Base-by-base conservation (phyloP, 768 basidiomycete genomes). In the Agaricus subrufescens region DNA sequence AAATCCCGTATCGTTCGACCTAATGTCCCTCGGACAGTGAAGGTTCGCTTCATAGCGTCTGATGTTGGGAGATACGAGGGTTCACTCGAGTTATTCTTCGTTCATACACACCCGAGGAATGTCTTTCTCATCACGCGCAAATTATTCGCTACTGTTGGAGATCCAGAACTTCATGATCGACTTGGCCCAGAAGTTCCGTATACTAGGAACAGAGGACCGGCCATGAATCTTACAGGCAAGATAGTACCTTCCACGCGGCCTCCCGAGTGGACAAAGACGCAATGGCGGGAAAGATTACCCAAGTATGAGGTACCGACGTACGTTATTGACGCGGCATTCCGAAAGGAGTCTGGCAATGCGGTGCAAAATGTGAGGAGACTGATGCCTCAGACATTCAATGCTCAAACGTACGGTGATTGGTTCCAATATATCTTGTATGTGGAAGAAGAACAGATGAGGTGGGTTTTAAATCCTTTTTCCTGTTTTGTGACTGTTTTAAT, bases 391-490 rank as follows among this genome's bases (percentile, higher is more conserved):
- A 55, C 48, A 2, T 67, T 81, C 27, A 66, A 74, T 30, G 53
- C 61, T 14, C 57, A 68, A 2, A 75, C 77, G 1, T 82, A 84
- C 59, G 71, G 69, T 1, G 53, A 63, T 2, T 73, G 74, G 64
- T 82, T 80, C 63, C 75, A 76, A 59, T 63, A 66, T 11, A 49
- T 83, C 56, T 61, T 84, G 7, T 75, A 74, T 66, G 65, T 80
- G 15, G 82, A 84, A 59, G 81, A 82, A 55, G 70, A 75, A 56
- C 76, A 76, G 50, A 72, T 74, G 65, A 72, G 69, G 80, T 76
- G 52, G 39, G 71, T 65, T 8, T 31, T 51, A 40, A 47, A 10
- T 44, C 19, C 30, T 56, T 40, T 15, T 4, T 46, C 7, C 31
- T 0, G 19, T 1, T n/a, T 52, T 9, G 19, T 39, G 44, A 52